A percentile compares a stretch with the other conserved stretches of the same genome.
Conservation (phyloP, 2,329 filamentous ascomycete species). For the Elsinoe necatrix region DNA sequence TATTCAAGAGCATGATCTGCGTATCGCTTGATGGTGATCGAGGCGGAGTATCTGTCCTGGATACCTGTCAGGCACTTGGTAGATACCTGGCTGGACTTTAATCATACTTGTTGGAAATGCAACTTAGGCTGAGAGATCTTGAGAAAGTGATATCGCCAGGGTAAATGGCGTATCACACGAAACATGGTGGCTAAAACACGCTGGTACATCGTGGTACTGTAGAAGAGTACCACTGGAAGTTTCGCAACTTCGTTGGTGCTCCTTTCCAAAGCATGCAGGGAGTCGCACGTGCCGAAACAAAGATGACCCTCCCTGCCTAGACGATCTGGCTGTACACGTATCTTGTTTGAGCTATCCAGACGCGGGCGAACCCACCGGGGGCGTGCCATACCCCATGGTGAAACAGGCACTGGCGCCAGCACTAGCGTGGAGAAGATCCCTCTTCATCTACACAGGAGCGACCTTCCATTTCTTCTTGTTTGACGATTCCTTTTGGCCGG, state of each 20-base stretch:
- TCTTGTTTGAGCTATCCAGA: background rate
- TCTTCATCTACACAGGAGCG: background rate
- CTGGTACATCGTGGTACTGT: background rate
- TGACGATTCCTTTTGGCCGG: background rate
- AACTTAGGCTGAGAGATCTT: background rate
- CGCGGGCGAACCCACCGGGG: background rate
- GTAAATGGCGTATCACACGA: background rate
- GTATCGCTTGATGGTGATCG: too few relatives aligned
- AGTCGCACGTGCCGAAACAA: background rate
- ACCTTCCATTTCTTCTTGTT: background rate
- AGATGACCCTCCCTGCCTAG: background rate
- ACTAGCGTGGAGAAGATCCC: background rate
- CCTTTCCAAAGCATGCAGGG: background rate
- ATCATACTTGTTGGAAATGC: background rate
- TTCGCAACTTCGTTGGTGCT: too few relatives aligned
- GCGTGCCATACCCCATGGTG: background rate
- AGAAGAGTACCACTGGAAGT: too few relatives aligned
- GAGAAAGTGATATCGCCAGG: background rate
- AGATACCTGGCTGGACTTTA: background rate
- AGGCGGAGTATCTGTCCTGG: background rate
- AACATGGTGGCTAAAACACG: background rate
- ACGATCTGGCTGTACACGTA: background rate
- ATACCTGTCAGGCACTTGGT: background rate
- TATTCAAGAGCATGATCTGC: background rate
- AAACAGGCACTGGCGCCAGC: background rate